Percentiles rank a stretch among this genome's conserved stretches.
These are phyloP conservation scores for Metschnikowia drakensbergensis DNA, from an alignment of 805 yeast species.

Conservation along the genomic window DNA sequence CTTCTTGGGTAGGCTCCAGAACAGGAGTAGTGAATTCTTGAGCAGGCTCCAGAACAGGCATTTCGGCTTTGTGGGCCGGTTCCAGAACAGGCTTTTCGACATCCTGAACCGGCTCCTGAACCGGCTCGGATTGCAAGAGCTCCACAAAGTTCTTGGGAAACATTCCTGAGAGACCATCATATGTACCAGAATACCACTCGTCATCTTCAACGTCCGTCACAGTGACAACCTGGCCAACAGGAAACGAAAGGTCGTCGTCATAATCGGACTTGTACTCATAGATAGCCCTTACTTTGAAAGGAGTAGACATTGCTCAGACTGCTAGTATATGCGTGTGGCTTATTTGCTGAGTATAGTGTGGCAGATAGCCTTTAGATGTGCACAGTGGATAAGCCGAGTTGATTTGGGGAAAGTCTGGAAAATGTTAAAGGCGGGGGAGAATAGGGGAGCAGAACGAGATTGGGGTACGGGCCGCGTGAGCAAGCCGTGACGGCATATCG, in stretches of 20 bases:
- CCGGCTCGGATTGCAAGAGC: background rate
- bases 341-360: too few species aligned
- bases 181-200: conserved; percentile 84
- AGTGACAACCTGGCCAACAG: conserved; percentile 61
- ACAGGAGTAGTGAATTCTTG: background rate
- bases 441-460: too few species aligned
- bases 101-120: background rate
- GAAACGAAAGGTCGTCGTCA: conserved; percentile 79
- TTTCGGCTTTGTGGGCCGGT: background rate
- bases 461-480: too few species aligned
- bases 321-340: too few species aligned
- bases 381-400: too few species aligned
- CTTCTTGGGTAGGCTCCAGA: background rate
- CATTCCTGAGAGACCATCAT: conserved; percentile 65
- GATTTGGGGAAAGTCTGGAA: too few species aligned
- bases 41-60: background rate
- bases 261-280: conserved; percentile 59
- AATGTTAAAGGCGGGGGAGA: too few species aligned
- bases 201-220: conserved; percentile 83
- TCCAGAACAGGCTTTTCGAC: background rate
- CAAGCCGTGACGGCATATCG: too few species aligned
- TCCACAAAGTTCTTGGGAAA: conserved; percentile 82
- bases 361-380: too few species aligned
- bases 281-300: conserved; percentile 67
- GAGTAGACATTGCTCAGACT: conserved; percentile 27